Evolutionary conservation across 1,139 yeast species (phyloP).

Genomic region (Nakaseomyces delphensis): DNA sequence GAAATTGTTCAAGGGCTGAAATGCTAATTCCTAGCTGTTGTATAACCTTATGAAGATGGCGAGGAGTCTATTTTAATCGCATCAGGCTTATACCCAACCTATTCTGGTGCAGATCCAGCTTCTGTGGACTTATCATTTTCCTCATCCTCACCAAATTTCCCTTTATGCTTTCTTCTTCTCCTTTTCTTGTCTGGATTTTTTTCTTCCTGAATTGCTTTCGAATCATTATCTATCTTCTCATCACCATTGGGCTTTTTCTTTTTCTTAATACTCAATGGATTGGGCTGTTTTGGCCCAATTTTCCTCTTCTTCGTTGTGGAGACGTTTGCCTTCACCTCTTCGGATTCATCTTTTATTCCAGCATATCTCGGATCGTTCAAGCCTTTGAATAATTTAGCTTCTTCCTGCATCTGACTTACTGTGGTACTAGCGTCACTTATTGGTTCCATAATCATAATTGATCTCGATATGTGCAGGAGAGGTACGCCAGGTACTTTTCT

Average conservation of each 20-base stretch:
- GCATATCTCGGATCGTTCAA: constrained; percentile 44
- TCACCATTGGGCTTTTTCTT: constrained; percentile 26
- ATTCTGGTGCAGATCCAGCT: too few species aligned
- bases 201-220: neutral
- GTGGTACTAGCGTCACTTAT: constrained; percentile 61
- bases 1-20: too few species aligned
- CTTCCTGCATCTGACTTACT: constrained; percentile 49
- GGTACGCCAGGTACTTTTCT: constrained; percentile 87
- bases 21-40: too few species aligned
- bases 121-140: neutral
- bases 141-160: neutral
- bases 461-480: constrained; percentile 70
- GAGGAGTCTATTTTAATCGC: too few species aligned
- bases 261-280: constrained; percentile 74
- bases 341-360: constrained; percentile 15
- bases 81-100: too few species aligned
- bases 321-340: constrained; percentile 12
- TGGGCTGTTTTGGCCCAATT: constrained; percentile 71
- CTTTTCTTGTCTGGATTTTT: constrained; percentile 11
- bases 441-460: constrained; percentile 96
- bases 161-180: constrained; percentile 22
- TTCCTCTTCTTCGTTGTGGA: constrained; percentile 36
- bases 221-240: neutral
- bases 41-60: too few species aligned
- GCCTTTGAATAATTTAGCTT: constrained; percentile 62